Percentiles rank a stretch among this genome's conserved stretches.
Evolutionary conservation across 257 asterid genomes (phyloP).

Genomic region (Echites panduratus): DNA sequence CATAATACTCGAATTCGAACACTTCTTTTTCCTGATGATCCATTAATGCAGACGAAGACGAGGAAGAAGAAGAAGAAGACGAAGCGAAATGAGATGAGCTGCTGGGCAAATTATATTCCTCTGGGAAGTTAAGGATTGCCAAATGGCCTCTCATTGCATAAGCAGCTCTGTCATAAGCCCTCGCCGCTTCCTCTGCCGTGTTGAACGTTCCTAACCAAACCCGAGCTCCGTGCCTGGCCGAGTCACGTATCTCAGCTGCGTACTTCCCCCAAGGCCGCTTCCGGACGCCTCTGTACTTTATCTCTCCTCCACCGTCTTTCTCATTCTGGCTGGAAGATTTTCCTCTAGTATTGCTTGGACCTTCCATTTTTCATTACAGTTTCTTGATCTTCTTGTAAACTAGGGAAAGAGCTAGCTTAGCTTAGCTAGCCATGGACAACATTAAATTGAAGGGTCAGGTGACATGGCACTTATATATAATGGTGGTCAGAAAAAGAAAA

Average conservation of each 20-base stretch:
- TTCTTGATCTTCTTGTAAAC: too few species aligned
- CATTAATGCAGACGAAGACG: neutral
- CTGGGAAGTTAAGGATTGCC: constrained; percentile 77
- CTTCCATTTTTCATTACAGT: constrained; percentile 21
- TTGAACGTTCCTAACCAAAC: constrained; percentile 78
- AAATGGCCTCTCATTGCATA: constrained; percentile 63
- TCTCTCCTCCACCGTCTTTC: constrained; percentile 30
- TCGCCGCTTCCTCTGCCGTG: constrained; percentile 68
- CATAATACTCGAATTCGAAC: constrained; percentile 59
- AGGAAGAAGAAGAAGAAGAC: constrained; percentile 16
- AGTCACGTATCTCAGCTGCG: constrained; percentile 85
- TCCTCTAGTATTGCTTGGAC: constrained; percentile 20
- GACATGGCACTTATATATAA: constrained; percentile 39
- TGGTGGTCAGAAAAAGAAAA: neutral
- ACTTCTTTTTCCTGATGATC: constrained; percentile 25
- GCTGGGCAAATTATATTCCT: constrained; percentile 54
- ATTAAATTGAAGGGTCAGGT: constrained; percentile 1
- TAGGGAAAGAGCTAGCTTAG: too few species aligned
- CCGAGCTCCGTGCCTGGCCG: constrained; percentile 48
- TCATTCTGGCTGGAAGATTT: neutral
- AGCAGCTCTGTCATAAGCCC: constrained; percentile 71
- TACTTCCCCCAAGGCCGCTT: constrained; percentile 83
- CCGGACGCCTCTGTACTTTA: constrained; percentile 67
- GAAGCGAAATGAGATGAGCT: constrained; percentile 57
- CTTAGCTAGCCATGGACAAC: too few species aligned